phyloP scores from a whole-genome alignment of 2,329 filamentous ascomycete species.

The Aspergillus uvarum region DNA sequence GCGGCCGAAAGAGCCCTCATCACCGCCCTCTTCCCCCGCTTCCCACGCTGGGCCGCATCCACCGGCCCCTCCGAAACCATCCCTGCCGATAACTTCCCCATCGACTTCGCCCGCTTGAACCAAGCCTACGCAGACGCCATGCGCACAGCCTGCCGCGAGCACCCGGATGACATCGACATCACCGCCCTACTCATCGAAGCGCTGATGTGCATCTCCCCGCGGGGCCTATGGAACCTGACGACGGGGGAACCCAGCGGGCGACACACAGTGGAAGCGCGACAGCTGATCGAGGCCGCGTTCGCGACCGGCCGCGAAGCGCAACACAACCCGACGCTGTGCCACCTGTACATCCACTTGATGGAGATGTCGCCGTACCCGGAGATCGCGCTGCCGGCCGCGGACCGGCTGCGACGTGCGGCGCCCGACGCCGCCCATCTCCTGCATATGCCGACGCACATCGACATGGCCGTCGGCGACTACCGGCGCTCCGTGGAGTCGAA shows the following conservation, averaged over 20 bases:
- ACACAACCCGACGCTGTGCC: slow-evolving; percentile 67
- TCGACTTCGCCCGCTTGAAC: slow-evolving; percentile 55
- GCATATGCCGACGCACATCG: slow-evolving; percentile 76
- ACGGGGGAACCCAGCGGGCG: slow-evolving; percentile 53
- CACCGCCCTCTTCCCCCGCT: slow-evolving; percentile 59
- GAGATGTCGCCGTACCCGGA: slow-evolving; percentile 71
- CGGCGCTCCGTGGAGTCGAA: slow-evolving; percentile 66
- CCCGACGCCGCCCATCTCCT: slow-evolving; percentile 68
- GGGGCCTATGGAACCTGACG: slow-evolving; percentile 60
- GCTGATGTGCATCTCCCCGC: slow-evolving; percentile 64
- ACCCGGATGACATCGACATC: slow-evolving; percentile 59
- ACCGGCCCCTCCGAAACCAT: too few species aligned
- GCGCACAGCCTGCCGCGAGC: slow-evolving; percentile 51
- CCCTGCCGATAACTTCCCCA: slow-evolving; percentile 36
- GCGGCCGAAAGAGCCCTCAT: slow-evolving; percentile 1
- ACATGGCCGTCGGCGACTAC: slow-evolving; percentile 71
- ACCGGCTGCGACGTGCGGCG: slow-evolving; percentile 62
- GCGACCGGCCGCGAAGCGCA: slow-evolving; percentile 41
- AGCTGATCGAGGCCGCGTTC: slow-evolving; percentile 60
- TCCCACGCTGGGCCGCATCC: slow-evolving; percentile 45
- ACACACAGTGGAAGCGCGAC: slow-evolving; percentile 51
- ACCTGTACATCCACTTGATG: slow-evolving; percentile 74
- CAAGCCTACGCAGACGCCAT: slow-evolving; percentile 60
- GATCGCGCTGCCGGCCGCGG: slow-evolving; percentile 58
- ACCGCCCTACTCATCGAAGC: slow-evolving; percentile 62